Evolutionary conservation across 208 protist species (phyloP).

Genomic region (Leishmania tropica): DNA sequence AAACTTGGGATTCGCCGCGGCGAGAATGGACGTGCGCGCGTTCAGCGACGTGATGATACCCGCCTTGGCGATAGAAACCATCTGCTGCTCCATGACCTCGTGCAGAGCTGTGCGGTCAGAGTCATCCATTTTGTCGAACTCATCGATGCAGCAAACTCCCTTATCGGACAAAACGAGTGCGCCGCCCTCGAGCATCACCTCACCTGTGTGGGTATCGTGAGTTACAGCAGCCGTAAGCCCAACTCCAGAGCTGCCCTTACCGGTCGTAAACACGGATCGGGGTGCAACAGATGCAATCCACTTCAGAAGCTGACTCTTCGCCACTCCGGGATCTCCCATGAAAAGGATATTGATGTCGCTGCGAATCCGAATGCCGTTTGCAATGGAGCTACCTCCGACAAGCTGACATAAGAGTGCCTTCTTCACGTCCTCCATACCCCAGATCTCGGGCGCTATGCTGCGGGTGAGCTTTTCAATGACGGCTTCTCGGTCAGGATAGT

Average conservation of each 20-base stretch:
- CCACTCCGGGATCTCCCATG: constrained; percentile 99
- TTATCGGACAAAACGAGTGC: constrained; percentile 97
- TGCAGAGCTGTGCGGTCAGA: constrained; percentile 96
- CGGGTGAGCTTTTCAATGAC: constrained; percentile 97
- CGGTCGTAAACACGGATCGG: constrained; percentile 98
- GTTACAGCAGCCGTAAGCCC: constrained; percentile 99
- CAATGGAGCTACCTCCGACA: constrained; percentile 98
- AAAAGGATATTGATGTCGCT: constrained; percentile 99
- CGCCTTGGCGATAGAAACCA: constrained; percentile 99
- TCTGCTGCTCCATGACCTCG: constrained; percentile 99
- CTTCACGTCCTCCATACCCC: constrained; percentile 98
- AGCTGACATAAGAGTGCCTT: constrained; percentile 98
- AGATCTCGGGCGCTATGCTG: constrained; percentile 98
- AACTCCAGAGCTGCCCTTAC: constrained; percentile 98
- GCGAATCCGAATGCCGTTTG: constrained; percentile 91
- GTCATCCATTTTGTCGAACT: constrained; percentile 99
- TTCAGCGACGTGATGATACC: constrained; percentile 99
- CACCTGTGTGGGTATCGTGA: constrained; percentile 95
- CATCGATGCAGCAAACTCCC: constrained; percentile 99
- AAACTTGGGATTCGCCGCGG: constrained; percentile 98
- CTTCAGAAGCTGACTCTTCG: constrained; percentile 98
- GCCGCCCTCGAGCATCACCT: constrained; percentile 95
- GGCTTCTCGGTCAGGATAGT: constrained; percentile 76
- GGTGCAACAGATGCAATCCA: constrained; percentile 98
- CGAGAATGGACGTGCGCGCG: constrained; percentile 97